Evolutionary conservation across 768 basidiomycete genomes (phyloP).

Genomic region (Megacollybia marginata): DNA sequence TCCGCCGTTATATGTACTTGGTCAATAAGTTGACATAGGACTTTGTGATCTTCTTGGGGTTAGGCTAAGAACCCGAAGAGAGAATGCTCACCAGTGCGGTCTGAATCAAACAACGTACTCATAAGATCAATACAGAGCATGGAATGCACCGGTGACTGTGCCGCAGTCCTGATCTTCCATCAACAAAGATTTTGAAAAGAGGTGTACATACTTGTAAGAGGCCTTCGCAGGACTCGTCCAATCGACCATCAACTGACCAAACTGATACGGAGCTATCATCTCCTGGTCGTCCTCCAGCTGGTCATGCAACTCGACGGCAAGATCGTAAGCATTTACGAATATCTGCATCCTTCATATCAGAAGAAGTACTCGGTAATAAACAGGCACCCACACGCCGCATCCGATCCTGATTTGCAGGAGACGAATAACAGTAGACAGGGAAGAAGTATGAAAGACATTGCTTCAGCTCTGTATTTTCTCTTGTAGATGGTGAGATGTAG

Average conservation of each 20-base stretch:
- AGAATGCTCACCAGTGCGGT: slow-evolving; percentile 31
- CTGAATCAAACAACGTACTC: slow-evolving; percentile 37
- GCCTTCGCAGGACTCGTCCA: slow-evolving; percentile 84
- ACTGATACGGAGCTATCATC: slow-evolving; percentile 66
- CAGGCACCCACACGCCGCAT: slow-evolving; percentile 35
- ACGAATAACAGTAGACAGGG: slow-evolving; percentile 88
- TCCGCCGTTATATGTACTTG: slow-evolving; percentile 47
- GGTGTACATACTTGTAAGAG: slow-evolving; percentile 30
- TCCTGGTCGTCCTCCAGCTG: slow-evolving; percentile 67
- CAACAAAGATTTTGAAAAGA: not conserved
- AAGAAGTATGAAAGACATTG: slow-evolving; percentile 97
- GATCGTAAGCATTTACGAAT: slow-evolving; percentile 60
- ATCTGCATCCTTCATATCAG: slow-evolving; percentile 37
- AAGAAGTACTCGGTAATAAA: not conserved
- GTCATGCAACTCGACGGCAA: slow-evolving; percentile 47
- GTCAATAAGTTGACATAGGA: slow-evolving; percentile 53
- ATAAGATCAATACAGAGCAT: slow-evolving; percentile 54
- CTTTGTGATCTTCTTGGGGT: slow-evolving; percentile 48
- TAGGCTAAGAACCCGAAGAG: not conserved
- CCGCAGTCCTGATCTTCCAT: not conserved
- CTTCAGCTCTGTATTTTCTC: slow-evolving; percentile 74
- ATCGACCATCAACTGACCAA: slow-evolving; percentile 74
- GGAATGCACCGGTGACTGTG: slow-evolving; percentile 30
- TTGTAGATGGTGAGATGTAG: slow-evolving; percentile 84
- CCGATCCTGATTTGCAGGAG: slow-evolving; percentile 66